Percentiles rank a stretch among this genome's conserved stretches.
Evolutionary conservation across 176 grass and related monocot genomes (phyloP).

Genomic region (Ananas comosus): DNA sequence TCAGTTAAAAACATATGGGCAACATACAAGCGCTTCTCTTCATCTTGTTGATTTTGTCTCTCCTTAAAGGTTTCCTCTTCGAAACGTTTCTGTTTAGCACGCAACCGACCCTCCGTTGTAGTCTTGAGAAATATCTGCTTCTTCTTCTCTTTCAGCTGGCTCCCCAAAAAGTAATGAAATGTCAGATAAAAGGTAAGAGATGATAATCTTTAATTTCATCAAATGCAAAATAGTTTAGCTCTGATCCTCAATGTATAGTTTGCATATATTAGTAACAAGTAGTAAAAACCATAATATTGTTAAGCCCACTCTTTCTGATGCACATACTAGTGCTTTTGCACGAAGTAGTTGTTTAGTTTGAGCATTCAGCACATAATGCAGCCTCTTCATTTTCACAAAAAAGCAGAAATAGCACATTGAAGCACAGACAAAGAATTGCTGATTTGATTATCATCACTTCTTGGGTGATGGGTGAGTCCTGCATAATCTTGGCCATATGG

Average conservation of each 20-base stretch:
- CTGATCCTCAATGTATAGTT: neutral
- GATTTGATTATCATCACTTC: too few species aligned
- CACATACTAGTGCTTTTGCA: too few species aligned
- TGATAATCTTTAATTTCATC: neutral
- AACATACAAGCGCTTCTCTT: slow-evolving; percentile 71
- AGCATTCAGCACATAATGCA: too few species aligned
- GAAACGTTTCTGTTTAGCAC: slow-evolving; percentile 61
- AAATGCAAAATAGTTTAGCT: neutral
- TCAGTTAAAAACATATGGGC: slow-evolving; percentile 14
- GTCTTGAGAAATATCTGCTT: slow-evolving; percentile 86
- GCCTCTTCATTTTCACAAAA: too few species aligned
- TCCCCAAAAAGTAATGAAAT: neutral
- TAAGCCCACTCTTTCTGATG: too few species aligned
- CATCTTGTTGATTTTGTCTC: slow-evolving; percentile 68
- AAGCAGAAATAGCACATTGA: too few species aligned
- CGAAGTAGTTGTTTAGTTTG: too few species aligned
- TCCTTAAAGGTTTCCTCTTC: slow-evolving; percentile 83
- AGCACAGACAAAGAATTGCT: too few species aligned
- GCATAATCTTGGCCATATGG: too few species aligned
- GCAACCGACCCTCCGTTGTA: slow-evolving; percentile 76
- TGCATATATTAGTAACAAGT: neutral
- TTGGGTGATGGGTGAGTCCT: too few species aligned
- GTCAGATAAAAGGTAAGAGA: slow-evolving; percentile 11
- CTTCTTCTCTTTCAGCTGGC: slow-evolving; percentile 94
- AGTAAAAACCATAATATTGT: neutral